Base-by-base conservation (phyloP, 2,329 filamentous ascomycete species). In the Beauveria australis region DNA sequence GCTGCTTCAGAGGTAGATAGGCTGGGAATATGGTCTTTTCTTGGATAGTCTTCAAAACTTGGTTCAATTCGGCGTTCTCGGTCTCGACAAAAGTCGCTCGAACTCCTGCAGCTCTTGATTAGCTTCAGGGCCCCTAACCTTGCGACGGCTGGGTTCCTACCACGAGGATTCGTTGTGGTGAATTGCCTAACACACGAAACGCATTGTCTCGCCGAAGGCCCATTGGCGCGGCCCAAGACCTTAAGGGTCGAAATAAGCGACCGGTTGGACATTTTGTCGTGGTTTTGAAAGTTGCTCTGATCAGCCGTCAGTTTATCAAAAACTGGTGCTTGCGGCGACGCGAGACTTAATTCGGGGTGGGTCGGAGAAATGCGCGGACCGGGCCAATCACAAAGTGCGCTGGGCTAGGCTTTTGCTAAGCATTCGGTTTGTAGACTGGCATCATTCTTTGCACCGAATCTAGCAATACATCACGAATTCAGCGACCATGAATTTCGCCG, bases 1-100 rank as follows among this genome's bases (percentile, higher is more conserved):
- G 80, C 72, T 88, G 81, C 55, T 74, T 71, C 30, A 69, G 61
- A 24, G 79, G 76, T 30, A 89, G 81, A 68, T 85, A 81, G 37
- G 78, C 73, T n/a, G 85, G 85, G 47, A 89, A 73, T 69, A 89
- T 81, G 70, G 86, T 78, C 65, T 81, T 81, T 51, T 78, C 73
- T 64, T 85, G 83, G 68, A 88, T 78, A 24, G 67, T 71, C 46
- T 72, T 69, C 63, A 89, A 79, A 37, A 79, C 67, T 14, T 70
- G 61, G 69, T 87, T 79, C 62, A 89, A 78, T 60, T 82, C 75
- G 24, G 75, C 64, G 48, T 80, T 80, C 16, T 81, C 81, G 5
- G 82, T 79, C 57, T 77, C 74, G 8, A 74, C 69, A 68, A 86
- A 86, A 61, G 80, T 71, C 63, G 70, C 69, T 56, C 68, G 69